Conservation (phyloP, 805 yeast species). For the Blastobotrys chiropterorum region DNA sequence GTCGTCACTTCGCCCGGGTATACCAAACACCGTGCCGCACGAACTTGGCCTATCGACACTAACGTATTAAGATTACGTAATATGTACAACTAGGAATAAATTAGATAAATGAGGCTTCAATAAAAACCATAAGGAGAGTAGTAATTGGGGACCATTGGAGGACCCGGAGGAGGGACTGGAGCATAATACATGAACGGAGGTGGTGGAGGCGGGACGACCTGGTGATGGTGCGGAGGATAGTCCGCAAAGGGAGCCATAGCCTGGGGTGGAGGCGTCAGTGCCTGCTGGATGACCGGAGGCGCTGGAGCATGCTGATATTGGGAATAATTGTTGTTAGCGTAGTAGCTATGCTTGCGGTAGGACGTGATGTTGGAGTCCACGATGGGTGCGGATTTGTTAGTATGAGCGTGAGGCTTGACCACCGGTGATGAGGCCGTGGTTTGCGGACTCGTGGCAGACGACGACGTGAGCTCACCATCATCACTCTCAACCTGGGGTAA, state of each 20-base stretch:
- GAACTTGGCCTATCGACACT: too few species aligned
- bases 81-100: not conserved
- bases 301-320: not conserved
- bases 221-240: not conserved
- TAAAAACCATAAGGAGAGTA: not conserved
- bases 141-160: not conserved
- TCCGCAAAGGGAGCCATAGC: not conserved
- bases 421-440: not conserved
- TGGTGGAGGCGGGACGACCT: constrained; percentile 1
- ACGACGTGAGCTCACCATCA: not conserved
- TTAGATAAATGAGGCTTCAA: not conserved
- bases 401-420: not conserved
- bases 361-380: not conserved
- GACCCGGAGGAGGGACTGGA: not conserved
- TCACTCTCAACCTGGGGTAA: not conserved
- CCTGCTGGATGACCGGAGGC: not conserved
- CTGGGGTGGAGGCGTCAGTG: not conserved
- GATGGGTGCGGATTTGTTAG: not conserved
- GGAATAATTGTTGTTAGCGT: not conserved
- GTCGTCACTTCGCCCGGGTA: too few species aligned
- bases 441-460: not conserved
- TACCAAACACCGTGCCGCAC: too few species aligned
- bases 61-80: not conserved
- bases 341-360: not conserved
- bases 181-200: not conserved